Percentiles rank a stretch among this genome's conserved stretches.
Conservation (phyloP, 306 rosid species). For the Nissolia schottii region DNA sequence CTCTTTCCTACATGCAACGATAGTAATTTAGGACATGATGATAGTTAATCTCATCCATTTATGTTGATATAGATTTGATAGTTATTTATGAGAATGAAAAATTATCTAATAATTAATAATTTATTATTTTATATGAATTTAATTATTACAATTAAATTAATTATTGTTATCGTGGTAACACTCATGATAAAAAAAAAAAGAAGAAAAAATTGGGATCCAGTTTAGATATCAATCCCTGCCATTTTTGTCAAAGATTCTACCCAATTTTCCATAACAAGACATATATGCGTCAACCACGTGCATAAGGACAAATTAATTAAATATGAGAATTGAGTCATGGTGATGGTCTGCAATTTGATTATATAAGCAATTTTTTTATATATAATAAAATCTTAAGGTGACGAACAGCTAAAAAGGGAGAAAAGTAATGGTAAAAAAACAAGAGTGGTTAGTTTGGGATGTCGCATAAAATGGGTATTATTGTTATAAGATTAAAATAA, state of each 20-base stretch:
- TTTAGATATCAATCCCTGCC: neutral
- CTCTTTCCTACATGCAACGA: neutral
- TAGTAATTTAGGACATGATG: constrained; percentile 1
- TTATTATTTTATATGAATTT: too few species aligned
- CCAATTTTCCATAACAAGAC: neutral
- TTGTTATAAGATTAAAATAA: neutral
- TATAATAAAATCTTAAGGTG: neutral
- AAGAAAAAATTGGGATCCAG: too few species aligned
- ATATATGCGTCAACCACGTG: constrained; percentile 15
- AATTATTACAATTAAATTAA: too few species aligned
- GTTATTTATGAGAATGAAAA: too few species aligned
- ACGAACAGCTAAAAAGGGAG: neutral
- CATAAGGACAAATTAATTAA: neutral
- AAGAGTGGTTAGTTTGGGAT: neutral
- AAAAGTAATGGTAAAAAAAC: neutral
- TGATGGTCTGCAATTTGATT: neutral
- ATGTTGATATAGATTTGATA: too few species aligned
- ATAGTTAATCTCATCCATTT: too few species aligned
- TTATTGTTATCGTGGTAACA: too few species aligned
- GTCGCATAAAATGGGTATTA: neutral
- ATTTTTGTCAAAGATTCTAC: constrained; percentile 3
- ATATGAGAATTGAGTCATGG: neutral
- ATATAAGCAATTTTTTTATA: neutral
- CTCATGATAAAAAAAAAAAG: too few species aligned
- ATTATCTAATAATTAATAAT: too few species aligned